Evolutionary conservation across 2,329 filamentous ascomycete genomes (phyloP), one percentile per base, ranked within the genome.

Genomic region (Colletotrichum destructivum): DNA sequence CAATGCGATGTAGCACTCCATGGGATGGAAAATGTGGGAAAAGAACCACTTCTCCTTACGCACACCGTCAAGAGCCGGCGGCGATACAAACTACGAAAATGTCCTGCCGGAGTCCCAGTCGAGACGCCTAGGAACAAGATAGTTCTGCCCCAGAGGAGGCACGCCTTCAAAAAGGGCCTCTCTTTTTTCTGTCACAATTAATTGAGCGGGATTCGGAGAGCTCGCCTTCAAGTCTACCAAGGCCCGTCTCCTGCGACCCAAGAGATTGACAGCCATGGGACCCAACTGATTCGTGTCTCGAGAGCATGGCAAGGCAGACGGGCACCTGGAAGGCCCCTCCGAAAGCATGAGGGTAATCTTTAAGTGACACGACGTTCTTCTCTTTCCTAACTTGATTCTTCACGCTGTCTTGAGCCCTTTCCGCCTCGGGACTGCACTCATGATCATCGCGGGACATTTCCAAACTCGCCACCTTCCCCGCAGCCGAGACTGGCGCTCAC

Each of bases 381-480:
- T 46, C 47, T 62, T 72, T 71, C 70, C 70, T 71, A 66, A 38
- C 31, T 52, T 35, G 70, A 61, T 47, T 31, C n/a, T 47, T 42
- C 47, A 51, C 31, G 23, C 61, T 49, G 40, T 57, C 23, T 51
- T 21, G 56, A 57, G 23, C 63, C 62, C 52, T 59, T 54, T 68
- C 31, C 63, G 31, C 66, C 66, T 47, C 23, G 42, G 42, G 21
- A 46, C n/a, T 26, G 55, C 15, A 18, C 18, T 62, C 59, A 23
- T 57, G 70, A 72, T 72, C 61, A 62, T 51, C 56, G 42, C 44
- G 23, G 42, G 44, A 49, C 44, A 47, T 31, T 72, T n/a, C 67
- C 67, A 61, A n/a, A 56, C 57, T 72, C 35, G 70, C 70, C 70
- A 72, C 70, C 44, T 71, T 62, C 70, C 70, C 70, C 61, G 66